Base-by-base conservation (phyloP, 257 asterid genomes). In the Parsonsia alboflavescens region DNA sequence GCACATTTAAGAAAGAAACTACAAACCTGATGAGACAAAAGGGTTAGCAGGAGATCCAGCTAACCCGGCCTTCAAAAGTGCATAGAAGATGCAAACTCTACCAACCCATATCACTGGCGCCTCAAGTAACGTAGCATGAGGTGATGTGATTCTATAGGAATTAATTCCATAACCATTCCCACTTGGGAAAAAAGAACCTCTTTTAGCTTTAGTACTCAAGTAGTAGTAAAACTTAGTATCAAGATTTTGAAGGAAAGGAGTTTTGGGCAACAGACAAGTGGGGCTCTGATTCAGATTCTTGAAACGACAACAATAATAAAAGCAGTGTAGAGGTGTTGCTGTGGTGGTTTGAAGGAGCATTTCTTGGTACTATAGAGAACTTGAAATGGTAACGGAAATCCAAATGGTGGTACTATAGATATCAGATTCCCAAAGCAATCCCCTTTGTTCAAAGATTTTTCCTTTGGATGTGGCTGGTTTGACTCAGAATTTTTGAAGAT, bases 21-120 rank as follows among this genome's bases (percentile, higher is more conserved):
- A 15, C 41, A 49, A 2, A 77, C 80, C 80, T 63, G 73, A 71
- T 57, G 97, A 80, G 78, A 91, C 79, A 45, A 93, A 78, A 61
- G 97, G 97, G 68, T 89, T 93, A 71, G 89, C 15, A 57, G 98
- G 90, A 82, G 98, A 93, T 82, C 98, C 98, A 86, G 94, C 98
- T 41, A 93, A 82, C 13, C 98, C 98, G 82, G 94, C 85, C 81
- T 93, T 93, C 80, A 93, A 70, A 7, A 93, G 93, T 26, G 91
- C 97, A 78, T 93, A 91, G 81, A 86, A 89, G 71, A 93, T 77
- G 84, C 94, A 90, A 72, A 93, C 81, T 75, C 98, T 91, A 46
- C 98, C 98, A 53, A 90, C 98, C 98, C 98, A 93, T 75, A 93
- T 69, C 54, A 91, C 86, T 8, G 97, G 97, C 52, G 91, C 71